Conservation (phyloP, 306 rosid species). For the Dalbergia oliveri region DNA sequence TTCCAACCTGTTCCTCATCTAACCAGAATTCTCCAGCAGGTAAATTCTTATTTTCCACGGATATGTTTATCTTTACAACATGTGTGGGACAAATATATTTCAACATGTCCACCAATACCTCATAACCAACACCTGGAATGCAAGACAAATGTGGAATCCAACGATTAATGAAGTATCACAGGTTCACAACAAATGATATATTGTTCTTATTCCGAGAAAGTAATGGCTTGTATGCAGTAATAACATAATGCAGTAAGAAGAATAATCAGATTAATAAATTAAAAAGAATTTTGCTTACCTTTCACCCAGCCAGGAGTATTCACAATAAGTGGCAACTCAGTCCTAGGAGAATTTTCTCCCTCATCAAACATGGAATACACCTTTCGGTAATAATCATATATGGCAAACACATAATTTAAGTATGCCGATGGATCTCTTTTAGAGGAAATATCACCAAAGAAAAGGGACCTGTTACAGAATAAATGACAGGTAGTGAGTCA, state of each 20-base stretch:
- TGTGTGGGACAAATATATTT: conserved; percentile 77
- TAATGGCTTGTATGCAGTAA: conserved; percentile 16
- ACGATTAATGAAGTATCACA: not conserved
- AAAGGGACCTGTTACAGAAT: conserved; percentile 67
- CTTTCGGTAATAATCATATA: conserved; percentile 68
- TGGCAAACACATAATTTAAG: conserved; percentile 57
- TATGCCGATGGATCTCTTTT: conserved; percentile 75
- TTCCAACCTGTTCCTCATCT: conserved; percentile 53
- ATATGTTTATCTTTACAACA: conserved; percentile 81
- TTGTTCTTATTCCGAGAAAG: conserved; percentile 24
- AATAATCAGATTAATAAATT: conserved; percentile 28
- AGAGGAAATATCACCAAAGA: conserved; percentile 88
- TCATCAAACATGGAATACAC: conserved; percentile 52
- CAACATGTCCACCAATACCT: conserved; percentile 78
- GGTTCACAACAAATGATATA: conserved; percentile 20
- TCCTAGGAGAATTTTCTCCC: conserved; percentile 51
- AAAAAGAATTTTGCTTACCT: conserved; percentile 57
- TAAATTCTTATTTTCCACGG: conserved; percentile 73
- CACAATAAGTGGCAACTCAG: conserved; percentile 78
- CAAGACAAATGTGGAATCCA: conserved; percentile 36
- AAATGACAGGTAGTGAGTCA: conserved; percentile 37
- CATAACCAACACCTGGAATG: conserved; percentile 83
- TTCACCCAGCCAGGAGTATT: conserved; percentile 99
- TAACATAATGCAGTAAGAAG: conserved; percentile 27
- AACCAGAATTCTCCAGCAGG: conserved; percentile 89